Conservation (phyloP, 164 flowering plant genomes). For the Magnolia changhungtana region DNA sequence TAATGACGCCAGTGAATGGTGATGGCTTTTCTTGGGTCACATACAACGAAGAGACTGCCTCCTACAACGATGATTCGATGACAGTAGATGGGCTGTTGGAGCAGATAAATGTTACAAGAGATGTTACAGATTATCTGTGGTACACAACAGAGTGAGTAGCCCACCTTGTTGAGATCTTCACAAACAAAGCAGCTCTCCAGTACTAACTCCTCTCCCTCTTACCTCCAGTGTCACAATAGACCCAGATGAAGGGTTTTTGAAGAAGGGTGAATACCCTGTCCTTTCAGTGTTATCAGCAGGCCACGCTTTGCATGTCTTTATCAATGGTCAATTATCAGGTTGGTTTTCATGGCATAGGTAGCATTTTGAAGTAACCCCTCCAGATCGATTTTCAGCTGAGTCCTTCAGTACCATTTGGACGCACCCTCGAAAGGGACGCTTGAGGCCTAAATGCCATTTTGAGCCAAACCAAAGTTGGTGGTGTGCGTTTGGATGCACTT, state of each 20-base stretch:
- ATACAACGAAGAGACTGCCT: slow-evolving; percentile 58
- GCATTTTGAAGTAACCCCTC: not conserved
- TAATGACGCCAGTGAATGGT: slow-evolving; percentile 36
- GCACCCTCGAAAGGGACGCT: too few species aligned
- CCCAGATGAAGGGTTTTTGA: slow-evolving; percentile 56
- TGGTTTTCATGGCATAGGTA: not conserved
- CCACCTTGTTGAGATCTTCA: not conserved
- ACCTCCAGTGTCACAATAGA: slow-evolving; percentile 51
- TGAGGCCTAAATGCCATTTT: too few species aligned
- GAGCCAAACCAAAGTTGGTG: too few species aligned
- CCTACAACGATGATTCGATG: slow-evolving; percentile 38
- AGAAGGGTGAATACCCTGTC: slow-evolving; percentile 52
- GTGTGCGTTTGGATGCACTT: too few species aligned
- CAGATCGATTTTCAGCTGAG: not conserved
- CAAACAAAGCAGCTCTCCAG: not conserved
- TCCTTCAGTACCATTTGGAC: not conserved
- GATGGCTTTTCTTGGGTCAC: slow-evolving; percentile 64
- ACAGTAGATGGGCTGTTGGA: slow-evolving; percentile 52
- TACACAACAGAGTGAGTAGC: slow-evolving; percentile 78
- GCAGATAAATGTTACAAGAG: slow-evolving; percentile 74
- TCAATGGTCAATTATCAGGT: slow-evolving; percentile 79
- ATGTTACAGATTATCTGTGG: slow-evolving; percentile 82
- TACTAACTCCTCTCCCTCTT: not conserved
- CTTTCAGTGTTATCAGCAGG: slow-evolving; percentile 83
- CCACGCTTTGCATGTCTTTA: slow-evolving; percentile 77